phyloP scores from a whole-genome alignment of 2,329 filamentous ascomycete species.

The Claviceps citrina region DNA sequence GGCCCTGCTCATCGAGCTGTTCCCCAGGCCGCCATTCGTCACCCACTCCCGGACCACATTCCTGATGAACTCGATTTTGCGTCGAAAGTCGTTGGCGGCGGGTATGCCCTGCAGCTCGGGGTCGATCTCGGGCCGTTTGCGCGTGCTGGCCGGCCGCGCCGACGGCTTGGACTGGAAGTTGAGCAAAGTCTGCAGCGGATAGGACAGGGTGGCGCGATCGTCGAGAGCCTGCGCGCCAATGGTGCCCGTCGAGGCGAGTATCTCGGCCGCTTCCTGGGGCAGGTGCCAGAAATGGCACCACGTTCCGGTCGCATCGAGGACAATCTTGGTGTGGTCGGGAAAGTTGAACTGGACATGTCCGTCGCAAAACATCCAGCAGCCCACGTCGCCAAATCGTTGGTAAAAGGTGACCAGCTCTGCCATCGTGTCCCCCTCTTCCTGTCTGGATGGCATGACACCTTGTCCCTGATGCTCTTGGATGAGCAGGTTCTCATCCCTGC shows the following conservation, averaged over 20 bases:
- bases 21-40: constrained; percentile 52
- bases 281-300: constrained; percentile 69
- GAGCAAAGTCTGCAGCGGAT: constrained; percentile 56
- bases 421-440: constrained; percentile 21
- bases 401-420: constrained; percentile 61
- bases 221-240: constrained; percentile 56
- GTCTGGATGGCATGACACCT: constrained; percentile 24
- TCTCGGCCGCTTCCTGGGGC: constrained; percentile 51
- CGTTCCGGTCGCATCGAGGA: constrained; percentile 57
- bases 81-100: constrained; percentile 55
- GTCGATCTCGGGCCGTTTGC: constrained; percentile 44
- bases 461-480: constrained; percentile 29
- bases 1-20: constrained; percentile 42
- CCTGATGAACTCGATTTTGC: constrained; percentile 60
- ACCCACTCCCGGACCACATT: constrained; percentile 58
- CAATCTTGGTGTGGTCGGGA: constrained; percentile 74
- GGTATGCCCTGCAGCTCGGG: constrained; percentile 48
- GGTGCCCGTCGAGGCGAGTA: constrained; percentile 48
- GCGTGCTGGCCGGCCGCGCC: constrained; percentile 30
- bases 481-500: constrained; percentile 48
- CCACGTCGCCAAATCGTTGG: constrained; percentile 65
- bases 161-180: constrained; percentile 43
- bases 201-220: constrained; percentile 54
- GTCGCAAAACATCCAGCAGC: constrained; percentile 68
- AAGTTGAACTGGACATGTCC: constrained; percentile 79